Evolutionary conservation across 2,329 filamentous ascomycete genomes (phyloP), one percentile per base, ranked within the genome.

Genomic region (Claviceps capensis): DNA sequence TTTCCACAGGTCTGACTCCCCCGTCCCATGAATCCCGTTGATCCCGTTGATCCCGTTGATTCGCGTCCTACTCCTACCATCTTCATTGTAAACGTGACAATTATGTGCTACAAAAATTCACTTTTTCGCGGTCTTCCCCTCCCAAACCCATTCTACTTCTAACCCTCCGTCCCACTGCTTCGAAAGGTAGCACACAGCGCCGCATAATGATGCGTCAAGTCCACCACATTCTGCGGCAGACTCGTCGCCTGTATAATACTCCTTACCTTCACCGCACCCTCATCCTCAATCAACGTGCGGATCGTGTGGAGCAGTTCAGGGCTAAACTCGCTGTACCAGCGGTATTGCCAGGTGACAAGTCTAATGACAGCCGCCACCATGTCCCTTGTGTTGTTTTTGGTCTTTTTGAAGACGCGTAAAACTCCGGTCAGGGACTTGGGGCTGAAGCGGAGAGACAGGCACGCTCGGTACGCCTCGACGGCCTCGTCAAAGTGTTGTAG

Each of bases 241-340:
- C 86, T 95, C 2, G 91, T 97, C 1, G 91, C 89, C 69, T 98
- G 93, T 51, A 98, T 89, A 63, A 98, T 95, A 67, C 89, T 96
- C 63, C 93, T 81, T 51, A 98, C 86, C 71, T 98, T 98, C 67
- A 98, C 88, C 1, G 91, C 91, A 53, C 93, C 93, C 69, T 98
- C 93, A 59, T 96, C 90, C 69, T 97, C 93, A 64, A 98, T 98
- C 58, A 98, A 75, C 58, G 87, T 89, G 56, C 93, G 84, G 62
- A 97, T 87, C 3, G 87, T 85, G 67, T 83, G 88, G 51, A 98
- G 78, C 44, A 98, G 77, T 57, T 90, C 83, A 0, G 93, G 93
- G 17, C 90, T 96, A 71, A 98, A 98, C 78, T 98, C 93, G 52
- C 90, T 96, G 72, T 98, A 98, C 93, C 93, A 98, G 59, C 93